Evolutionary conservation across 805 yeast species (phyloP), one percentile per base, ranked within the genome.

Genomic region (Candida broadrunensis): DNA sequence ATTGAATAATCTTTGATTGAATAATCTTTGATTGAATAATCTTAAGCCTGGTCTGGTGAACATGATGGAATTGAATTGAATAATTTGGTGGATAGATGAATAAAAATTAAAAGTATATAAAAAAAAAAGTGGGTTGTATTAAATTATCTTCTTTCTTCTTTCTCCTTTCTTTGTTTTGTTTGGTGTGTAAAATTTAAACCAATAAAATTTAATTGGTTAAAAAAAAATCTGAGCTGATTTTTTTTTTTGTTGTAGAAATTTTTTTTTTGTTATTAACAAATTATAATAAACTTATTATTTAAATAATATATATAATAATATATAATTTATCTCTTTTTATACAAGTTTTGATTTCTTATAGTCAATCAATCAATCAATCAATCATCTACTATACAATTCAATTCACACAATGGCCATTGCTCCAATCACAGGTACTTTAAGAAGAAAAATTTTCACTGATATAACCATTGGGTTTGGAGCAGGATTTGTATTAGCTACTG

Each of bases 401-500:
- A n/a, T n/a, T n/a, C n/a, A n/a, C n/a, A 21, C 24, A 21, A 85
- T 82, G 85, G 84, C 89, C 65, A 75, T 87, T 60, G 86, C 91
- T 60, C 93, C 95, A 57, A 88, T 90, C 58, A 78, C 83, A 40
- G 97, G 97, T 52, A 72, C 84, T 47, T 77, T 90, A 52, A 87
- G 80, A 72, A 86, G 80, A 75, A 85, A 82, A 71, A 79, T 87
- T 66, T 74, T 83, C 61, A 78, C 85, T 52, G 97, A 90, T 58
- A 80, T 90, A 63, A 49, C 80, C 54, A 67, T 83, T 49, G 95
- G 93, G 46, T 75, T 80, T 67, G 77, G 55, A 41, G 55, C 59
- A 49, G 91, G 91, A 42, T 67, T 77, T 44, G 77, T 64, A 30
- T 51, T 67, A 53, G 77, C 81, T 58, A 89, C 83, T 46, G 71